Evolutionary conservation across 2,329 filamentous ascomycete species (phyloP).

Genomic region (Ceratocystis albifundus): DNA sequence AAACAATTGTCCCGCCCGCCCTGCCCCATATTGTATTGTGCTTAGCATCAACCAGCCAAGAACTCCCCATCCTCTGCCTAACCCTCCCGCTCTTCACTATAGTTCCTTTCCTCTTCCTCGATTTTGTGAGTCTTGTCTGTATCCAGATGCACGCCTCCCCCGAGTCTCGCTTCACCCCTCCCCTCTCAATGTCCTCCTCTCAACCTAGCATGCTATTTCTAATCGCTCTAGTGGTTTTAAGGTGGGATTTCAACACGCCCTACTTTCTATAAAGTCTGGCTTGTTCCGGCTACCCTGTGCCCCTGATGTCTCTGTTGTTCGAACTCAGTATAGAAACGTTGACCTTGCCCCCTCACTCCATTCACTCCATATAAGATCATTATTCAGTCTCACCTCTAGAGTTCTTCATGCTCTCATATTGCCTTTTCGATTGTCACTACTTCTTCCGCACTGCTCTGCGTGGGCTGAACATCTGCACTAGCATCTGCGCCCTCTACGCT

Average conservation of each 20-base stretch:
- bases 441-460: slow-evolving; percentile 84
- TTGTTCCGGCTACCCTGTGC: neutral
- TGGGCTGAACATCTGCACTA: slow-evolving; percentile 70
- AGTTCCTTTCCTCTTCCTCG: neutral
- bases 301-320: neutral
- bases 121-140: slow-evolving; percentile 1
- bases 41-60: neutral
- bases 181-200: neutral
- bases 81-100: neutral
- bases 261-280: slow-evolving; percentile 6
- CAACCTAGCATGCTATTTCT: neutral
- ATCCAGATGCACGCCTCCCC: slow-evolving; percentile 6
- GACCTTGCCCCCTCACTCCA: neutral
- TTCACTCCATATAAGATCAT: slow-evolving; percentile 11
- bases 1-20: neutral
- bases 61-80: neutral
- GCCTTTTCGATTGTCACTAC: slow-evolving; percentile 78
- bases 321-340: too few relatives aligned
- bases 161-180: neutral
- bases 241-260: slow-evolving; percentile 5
- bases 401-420: slow-evolving; percentile 64
- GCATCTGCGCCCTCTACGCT: slow-evolving; percentile 63
- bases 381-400: neutral
- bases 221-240: neutral
- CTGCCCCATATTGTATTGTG: neutral